Percentiles rank a stretch among this genome's conserved stretches.
Conservation (phyloP, 2,329 filamentous ascomycete species). For the Aspergillus sp. region DNA sequence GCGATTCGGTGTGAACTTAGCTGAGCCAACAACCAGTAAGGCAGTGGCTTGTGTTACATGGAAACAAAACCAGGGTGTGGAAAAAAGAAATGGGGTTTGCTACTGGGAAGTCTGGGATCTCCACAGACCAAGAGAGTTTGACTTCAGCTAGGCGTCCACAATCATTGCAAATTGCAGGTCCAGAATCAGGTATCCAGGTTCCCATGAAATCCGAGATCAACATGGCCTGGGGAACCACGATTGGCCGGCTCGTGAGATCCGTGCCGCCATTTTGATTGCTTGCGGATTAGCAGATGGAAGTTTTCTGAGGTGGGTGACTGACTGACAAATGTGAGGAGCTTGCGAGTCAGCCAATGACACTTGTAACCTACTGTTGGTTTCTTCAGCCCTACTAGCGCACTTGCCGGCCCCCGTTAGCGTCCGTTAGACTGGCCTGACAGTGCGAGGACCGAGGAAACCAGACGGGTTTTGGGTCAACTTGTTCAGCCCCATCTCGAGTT, state of each 20-base stretch:
- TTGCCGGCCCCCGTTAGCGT: slow-evolving; percentile 4
- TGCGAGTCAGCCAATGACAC: slow-evolving; percentile 1
- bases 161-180: neutral
- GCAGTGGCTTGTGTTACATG: neutral
- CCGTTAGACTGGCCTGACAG: neutral
- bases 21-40: neutral
- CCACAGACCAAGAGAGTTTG: neutral
- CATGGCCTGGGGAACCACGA: neutral
- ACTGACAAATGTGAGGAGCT: neutral
- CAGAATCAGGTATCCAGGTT: neutral
- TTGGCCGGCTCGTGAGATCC: neutral
- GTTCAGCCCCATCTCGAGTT: neutral
- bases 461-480: neutral
- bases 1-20: neutral
- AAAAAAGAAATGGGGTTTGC: neutral
- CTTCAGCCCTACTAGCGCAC: slow-evolving; percentile 10
- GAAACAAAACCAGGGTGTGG: neutral
- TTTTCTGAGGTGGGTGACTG: neutral
- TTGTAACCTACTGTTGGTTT: neutral
- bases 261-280: neutral
- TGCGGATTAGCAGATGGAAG: neutral
- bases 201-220: neutral
- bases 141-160: neutral
- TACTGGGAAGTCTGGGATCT: neutral
- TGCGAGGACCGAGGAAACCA: neutral